Percentiles rank a stretch among this genome's conserved stretches.
These are phyloP conservation scores for Lupinus albus DNA, from an alignment of 306 rosid genomes.

Conservation along the genomic window DNA sequence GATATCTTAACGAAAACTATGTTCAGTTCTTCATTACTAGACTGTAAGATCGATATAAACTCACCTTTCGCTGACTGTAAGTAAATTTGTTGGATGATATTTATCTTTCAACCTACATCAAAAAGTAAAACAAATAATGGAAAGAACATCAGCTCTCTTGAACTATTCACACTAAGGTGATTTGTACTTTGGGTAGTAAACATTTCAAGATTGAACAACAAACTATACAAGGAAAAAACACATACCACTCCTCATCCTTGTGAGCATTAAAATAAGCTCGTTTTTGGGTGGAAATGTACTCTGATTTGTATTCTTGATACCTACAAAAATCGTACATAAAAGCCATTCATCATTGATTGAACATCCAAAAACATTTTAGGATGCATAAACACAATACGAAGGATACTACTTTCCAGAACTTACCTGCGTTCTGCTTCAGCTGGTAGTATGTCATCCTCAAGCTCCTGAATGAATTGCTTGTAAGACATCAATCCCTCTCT, in stretches of 20 bases:
- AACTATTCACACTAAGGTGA: conserved; percentile 8
- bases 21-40: conserved; percentile 13
- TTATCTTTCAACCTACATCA: conserved; percentile 85
- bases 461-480: conserved; percentile 98
- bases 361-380: conserved; percentile 10
- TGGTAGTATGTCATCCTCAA: conserved; percentile 96
- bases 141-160: conserved; percentile 22
- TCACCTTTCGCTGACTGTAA: conserved; percentile 85
- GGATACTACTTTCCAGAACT: conserved; percentile 30
- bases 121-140: conserved; percentile 38
- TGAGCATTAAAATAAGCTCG: conserved; percentile 84
- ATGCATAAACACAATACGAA: conserved; percentile 20
- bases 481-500: conserved; percentile 98
- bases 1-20: conserved; percentile 19
- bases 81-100: conserved; percentile 94
- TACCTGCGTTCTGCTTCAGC: conserved; percentile 98
- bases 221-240: conserved; percentile 2
- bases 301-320: conserved; percentile 94
- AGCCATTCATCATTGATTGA: conserved; percentile 21
- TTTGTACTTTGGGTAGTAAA: conserved; percentile 9
- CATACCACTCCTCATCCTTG: conserved; percentile 93
- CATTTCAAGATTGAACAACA: conserved; percentile 33
- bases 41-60: conserved; percentile 33
- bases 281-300: conserved; percentile 92
- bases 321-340: conserved; percentile 47